Conservation (phyloP, 306 rosid genomes). For the Citrullus amarus region DNA sequence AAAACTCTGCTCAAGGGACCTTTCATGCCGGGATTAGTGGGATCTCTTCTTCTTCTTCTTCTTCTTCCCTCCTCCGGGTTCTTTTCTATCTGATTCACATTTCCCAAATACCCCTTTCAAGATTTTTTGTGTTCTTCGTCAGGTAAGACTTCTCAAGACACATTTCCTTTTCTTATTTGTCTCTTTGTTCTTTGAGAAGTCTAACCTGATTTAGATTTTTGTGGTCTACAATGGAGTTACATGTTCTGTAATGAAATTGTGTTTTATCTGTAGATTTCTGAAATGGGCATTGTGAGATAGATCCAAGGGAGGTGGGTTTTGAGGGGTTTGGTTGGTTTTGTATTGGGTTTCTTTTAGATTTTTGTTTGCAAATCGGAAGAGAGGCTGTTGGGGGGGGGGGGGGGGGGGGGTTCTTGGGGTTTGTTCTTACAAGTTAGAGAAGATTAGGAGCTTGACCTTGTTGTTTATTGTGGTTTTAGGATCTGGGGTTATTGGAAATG, state of each 20-base stretch:
- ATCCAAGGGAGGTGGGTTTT: slow-evolving; percentile 24
- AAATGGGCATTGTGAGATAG: slow-evolving; percentile 12
- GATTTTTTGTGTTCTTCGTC: not conserved
- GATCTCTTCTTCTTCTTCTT: slow-evolving; percentile 13
- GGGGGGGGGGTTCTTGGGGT: not conserved
- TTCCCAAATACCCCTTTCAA: not conserved
- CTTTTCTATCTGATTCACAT: slow-evolving; percentile 10
- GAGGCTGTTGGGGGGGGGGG: not conserved
- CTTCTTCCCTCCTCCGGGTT: slow-evolving; percentile 5
- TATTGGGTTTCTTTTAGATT: slow-evolving; percentile 7
- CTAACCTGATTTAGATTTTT: not conserved
- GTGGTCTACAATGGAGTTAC: slow-evolving; percentile 11
- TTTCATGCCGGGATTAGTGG: slow-evolving; percentile 17
- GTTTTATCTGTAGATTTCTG: not conserved
- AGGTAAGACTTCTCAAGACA: slow-evolving; percentile 10
- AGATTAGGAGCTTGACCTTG: not conserved
- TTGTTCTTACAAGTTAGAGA: not conserved
- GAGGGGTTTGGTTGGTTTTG: not conserved
- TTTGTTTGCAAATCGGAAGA: slow-evolving; percentile 1
- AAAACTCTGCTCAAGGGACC: slow-evolving; percentile 14
- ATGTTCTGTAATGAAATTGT: not conserved
- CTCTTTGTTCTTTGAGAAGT: slow-evolving; percentile 9
- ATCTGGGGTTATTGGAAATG: slow-evolving; percentile 14
- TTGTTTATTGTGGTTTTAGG: not conserved
- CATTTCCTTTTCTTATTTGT: not conserved